These are phyloP conservation scores for Multifurca ochricompacta DNA, from an alignment of 768 basidiomycete genomes.

Conservation along the genomic window DNA sequence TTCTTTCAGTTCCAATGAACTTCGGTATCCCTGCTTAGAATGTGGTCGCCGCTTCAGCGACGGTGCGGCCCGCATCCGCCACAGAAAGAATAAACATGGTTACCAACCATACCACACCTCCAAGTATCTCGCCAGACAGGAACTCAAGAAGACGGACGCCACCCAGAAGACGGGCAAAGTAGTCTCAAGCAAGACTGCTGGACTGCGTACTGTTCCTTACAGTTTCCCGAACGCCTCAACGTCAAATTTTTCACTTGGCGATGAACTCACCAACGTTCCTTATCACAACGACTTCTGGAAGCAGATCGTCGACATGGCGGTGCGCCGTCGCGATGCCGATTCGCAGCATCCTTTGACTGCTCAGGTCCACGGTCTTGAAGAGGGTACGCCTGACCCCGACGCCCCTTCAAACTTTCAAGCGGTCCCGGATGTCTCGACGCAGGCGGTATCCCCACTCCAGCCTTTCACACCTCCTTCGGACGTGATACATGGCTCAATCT, in stretches of 20 bases:
- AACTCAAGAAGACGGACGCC: neutral
- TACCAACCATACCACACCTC: conserved; percentile 12
- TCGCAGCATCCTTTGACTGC: neutral
- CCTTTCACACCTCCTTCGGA: no score
- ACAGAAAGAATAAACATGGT: neutral
- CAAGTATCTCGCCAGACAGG: neutral
- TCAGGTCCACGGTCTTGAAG: neutral
- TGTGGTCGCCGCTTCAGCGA: neutral
- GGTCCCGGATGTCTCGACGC: neutral
- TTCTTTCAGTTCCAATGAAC: neutral
- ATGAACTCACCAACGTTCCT: neutral
- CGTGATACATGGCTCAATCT: neutral
- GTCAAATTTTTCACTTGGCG: neutral
- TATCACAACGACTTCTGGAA: conserved; percentile 9
- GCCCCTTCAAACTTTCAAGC: neutral
- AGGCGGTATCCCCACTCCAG: neutral
- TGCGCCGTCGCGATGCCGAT: neutral
- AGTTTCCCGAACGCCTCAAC: neutral
- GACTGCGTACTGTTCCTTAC: neutral
- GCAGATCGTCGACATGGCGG: neutral
- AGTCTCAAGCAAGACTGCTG: neutral
- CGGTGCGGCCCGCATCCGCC: conserved; percentile 1
- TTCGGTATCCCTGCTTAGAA: conserved; percentile 1
- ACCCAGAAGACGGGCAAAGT: neutral
- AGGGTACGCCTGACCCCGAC: neutral